phyloP scores from a whole-genome alignment of 2,329 filamentous ascomycete genomes.

The Stromatinia cepivora region DNA sequence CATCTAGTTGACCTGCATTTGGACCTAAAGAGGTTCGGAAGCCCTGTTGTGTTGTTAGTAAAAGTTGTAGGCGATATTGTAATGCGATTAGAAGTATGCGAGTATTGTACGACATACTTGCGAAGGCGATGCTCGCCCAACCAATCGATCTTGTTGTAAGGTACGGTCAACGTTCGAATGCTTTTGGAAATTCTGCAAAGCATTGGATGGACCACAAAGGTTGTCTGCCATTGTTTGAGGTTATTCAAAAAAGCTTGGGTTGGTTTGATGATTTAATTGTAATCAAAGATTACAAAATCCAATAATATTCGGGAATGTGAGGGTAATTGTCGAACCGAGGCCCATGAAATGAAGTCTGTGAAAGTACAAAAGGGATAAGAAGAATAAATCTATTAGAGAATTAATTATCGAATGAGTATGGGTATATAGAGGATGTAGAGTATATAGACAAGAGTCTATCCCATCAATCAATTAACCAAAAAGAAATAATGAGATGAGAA shows the following conservation, averaged over 20 bases:
- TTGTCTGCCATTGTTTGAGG: conserved; percentile 59
- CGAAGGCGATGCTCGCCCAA: conserved; percentile 52
- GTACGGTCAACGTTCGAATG: conserved; percentile 65
- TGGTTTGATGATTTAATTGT: neutral
- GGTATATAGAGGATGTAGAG: neutral
- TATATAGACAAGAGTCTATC: neutral
- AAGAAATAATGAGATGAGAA: neutral
- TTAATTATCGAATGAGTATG: neutral
- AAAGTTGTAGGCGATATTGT: conserved; percentile 4
- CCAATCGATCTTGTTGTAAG: conserved; percentile 68
- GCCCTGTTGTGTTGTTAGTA: conserved; percentile 47
- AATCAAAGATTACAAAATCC: neutral
- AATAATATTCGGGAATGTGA: conserved; percentile 12
- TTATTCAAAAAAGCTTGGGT: neutral
- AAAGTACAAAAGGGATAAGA: neutral
- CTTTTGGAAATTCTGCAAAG: conserved; percentile 70
- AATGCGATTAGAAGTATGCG: neutral
- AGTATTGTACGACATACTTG: conserved; percentile 48
- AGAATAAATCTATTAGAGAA: neutral
- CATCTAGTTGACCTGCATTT: conserved; percentile 57
- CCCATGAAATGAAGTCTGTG: neutral
- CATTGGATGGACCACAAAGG: conserved; percentile 71
- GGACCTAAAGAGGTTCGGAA: conserved; percentile 59
- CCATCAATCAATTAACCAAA: neutral
- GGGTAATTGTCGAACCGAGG: neutral